Evolutionary conservation across 495 filamentous ascomycete genomes (phyloP), one percentile per base, ranked within the genome.

Genomic region (Penicillium manginii): DNA sequence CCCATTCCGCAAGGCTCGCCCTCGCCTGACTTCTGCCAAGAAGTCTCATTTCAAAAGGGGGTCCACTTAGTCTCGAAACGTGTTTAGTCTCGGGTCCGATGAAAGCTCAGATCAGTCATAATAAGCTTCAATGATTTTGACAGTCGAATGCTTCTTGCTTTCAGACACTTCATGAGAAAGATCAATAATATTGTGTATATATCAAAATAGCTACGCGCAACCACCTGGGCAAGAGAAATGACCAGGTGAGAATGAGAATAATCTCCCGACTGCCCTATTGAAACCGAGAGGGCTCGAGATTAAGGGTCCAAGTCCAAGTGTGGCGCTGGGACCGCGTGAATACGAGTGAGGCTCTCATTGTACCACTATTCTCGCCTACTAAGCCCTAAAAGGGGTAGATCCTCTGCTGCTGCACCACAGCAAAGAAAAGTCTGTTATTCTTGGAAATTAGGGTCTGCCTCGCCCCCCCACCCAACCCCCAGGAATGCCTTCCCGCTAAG

Each of bases 291-390:
- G 2, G 4, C 35, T 14, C 35, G 35, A 37, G 22, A 26, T 23
- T 23, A 47, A 26, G 45, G 45, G 45, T 26, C 45, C 22, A 19
- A 29, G 26, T 29, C 26, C 26, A 29, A 47, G 45, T 29, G 45
- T 47, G 45, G 45, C 45, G 45, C 45, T 47, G 45, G 45, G 45
- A 15, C 45, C 45, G 45, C 45, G 45, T 14, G 45, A 47, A 47
- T 47, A 47, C 45, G 45, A 47, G 45, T 47, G 45, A 22, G 45
- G 45, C 45, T 47, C 45, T 47, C 22, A n/a, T 12, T n/a, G 45
- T 6, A n/a, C n/a, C n/a, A n/a, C n/a, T n/a, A 7, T 8, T 29
- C 14, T 26, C 45, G 21, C 4, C 18, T 10, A 11, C 45, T 47
- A 47, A 47, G 1, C 15, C 11, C 10, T 12, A 11, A 26, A 47